Evolutionary conservation across 1,284 basidiomycete genomes (phyloP), one percentile per base, ranked within the genome.

Genomic region (Chalciporus piperatoides): DNA sequence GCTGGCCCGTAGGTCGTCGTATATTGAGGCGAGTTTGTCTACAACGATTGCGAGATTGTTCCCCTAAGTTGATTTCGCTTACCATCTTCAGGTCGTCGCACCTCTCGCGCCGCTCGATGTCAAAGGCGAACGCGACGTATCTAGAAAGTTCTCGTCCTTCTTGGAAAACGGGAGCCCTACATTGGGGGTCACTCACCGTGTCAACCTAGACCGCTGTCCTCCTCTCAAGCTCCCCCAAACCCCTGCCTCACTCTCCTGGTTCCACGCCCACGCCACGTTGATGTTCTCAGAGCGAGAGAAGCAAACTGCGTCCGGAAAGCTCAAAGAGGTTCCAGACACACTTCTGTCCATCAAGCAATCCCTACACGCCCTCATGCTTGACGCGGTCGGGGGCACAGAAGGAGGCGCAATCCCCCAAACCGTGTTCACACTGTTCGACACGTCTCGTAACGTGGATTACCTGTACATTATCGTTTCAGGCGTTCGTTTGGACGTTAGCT

Each of bases 1-100:
- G 2, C 56, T 81, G 15, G 78, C 77, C 11, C 71, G 80, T 15
- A 73, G 70, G 49, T 79, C 78, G 0, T 66, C 60, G 4, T 81
- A 76, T 49, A 67, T 81, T 3, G 78, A 82, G 67, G 80, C 77
- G 21, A 41, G 44, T 36, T 21, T n/a, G 7, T 15, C 32, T 8
- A 7, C 32, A 15, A 1, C 4, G 14, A 6, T 8, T 33, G 32
- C 9, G n/a, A 7, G n/a, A n/a, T 33, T n/a, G n/a, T n/a, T 5
- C 4, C 28, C 11, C 6, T 33, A 6, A 33, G 15, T 23, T 47
- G 33, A 54, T 6, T 8, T 11, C 41, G 3, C 35, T 43, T 41
- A 15, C 21, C 12, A 10, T 40, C 19, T 41, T 23, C 19, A 70
- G 72, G 47, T 71, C 19, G 59, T 67, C 41, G 64, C 48, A 1